Evolutionary conservation across 2,329 filamentous ascomycete species (phyloP).

Genomic region (Colletotrichum lupini): DNA sequence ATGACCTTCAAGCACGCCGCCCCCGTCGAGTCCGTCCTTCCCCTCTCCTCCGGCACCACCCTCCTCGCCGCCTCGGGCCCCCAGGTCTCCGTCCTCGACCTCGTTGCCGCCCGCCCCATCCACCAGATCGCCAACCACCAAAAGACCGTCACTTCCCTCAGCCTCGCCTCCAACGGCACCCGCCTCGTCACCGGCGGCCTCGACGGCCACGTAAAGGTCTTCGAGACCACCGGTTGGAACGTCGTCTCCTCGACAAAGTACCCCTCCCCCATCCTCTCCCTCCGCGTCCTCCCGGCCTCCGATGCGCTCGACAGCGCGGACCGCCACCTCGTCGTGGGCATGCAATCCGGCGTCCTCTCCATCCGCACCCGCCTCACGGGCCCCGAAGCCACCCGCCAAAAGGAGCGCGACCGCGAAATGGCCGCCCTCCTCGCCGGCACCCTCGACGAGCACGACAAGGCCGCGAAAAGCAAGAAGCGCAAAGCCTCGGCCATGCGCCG

Average conservation of each 20-base stretch:
- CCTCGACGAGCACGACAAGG: conserved; percentile 81
- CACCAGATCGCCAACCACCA: conserved; percentile 94
- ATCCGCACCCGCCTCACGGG: conserved; percentile 90
- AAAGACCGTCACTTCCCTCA: conserved; percentile 93
- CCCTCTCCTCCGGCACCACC: conserved; percentile 87
- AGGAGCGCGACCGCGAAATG: conserved; percentile 87
- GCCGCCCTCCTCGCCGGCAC: conserved; percentile 81
- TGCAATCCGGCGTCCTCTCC: conserved; percentile 92
- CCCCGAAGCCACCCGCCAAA: conserved; percentile 79
- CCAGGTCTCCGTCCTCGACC: conserved; percentile 89
- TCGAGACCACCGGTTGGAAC: conserved; percentile 94
- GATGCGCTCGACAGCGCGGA: conserved; percentile 59
- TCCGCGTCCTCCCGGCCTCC: conserved; percentile 73
- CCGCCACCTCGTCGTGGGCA: conserved; percentile 93
- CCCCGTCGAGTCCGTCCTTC: conserved; percentile 87
- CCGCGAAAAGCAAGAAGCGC: conserved; percentile 75
- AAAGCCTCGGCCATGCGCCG: conserved; percentile 55
- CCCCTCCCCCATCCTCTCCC: conserved; percentile 86
- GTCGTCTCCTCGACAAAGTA: conserved; percentile 97
- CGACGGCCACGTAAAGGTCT: conserved; percentile 97
- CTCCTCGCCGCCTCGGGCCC: conserved; percentile 87
- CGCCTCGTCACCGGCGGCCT: conserved; percentile 88
- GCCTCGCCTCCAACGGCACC: conserved; percentile 81
- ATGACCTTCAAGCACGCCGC: conserved; percentile 97
- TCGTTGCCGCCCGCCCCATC: conserved; percentile 89